These are phyloP conservation scores for Coemansia sp. DNA, from an alignment of 192 early-diverging fungal genomes.

Conservation along the genomic window DNA sequence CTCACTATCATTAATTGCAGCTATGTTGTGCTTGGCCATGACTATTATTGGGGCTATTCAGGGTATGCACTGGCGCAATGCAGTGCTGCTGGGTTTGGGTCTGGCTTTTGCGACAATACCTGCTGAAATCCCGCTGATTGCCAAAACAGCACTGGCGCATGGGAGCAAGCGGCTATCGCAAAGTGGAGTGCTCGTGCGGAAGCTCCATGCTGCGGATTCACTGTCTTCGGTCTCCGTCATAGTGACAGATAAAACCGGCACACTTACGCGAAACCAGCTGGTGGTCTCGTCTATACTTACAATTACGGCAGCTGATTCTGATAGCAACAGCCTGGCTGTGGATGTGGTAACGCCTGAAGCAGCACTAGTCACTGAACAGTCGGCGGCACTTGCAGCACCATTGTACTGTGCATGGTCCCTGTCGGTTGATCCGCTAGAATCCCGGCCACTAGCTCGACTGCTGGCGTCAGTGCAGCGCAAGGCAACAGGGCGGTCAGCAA, in stretches of 20 bases:
- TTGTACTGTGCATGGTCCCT: slow-evolving; percentile 42
- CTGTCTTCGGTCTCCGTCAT: slow-evolving; percentile 64
- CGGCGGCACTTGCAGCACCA: slow-evolving; percentile 33
- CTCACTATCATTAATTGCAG: slow-evolving; percentile 21
- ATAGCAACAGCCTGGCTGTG: slow-evolving; percentile 16
- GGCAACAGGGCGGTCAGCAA: slow-evolving; percentile 3
- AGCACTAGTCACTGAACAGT: slow-evolving; percentile 11
- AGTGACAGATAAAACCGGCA: slow-evolving; percentile 75
- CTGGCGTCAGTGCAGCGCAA: slow-evolving; percentile 10
- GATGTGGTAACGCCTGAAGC: slow-evolving; percentile 49
- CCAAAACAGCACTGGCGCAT: slow-evolving; percentile 41
- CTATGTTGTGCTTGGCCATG: slow-evolving; percentile 20
- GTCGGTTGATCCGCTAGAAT: slow-evolving; percentile 44
- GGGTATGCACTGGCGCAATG: slow-evolving; percentile 34
- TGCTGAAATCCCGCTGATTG: slow-evolving; percentile 52
- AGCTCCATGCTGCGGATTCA: slow-evolving; percentile 64
- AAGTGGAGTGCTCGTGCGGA: slow-evolving; percentile 62
- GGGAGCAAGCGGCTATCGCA: slow-evolving; percentile 33
- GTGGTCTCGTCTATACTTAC: slow-evolving; percentile 48
- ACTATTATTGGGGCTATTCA: slow-evolving; percentile 19
- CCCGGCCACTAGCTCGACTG: slow-evolving; percentile 26
- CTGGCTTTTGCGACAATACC: slow-evolving; percentile 54
- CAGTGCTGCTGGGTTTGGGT: slow-evolving; percentile 38
- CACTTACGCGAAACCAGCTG: slow-evolving; percentile 66
- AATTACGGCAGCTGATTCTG: slow-evolving; percentile 7